Percentiles rank a stretch among this genome's conserved stretches.
phyloP scores from a whole-genome alignment of 1,284 basidiomycete species.

The Macrocybe sp. region DNA sequence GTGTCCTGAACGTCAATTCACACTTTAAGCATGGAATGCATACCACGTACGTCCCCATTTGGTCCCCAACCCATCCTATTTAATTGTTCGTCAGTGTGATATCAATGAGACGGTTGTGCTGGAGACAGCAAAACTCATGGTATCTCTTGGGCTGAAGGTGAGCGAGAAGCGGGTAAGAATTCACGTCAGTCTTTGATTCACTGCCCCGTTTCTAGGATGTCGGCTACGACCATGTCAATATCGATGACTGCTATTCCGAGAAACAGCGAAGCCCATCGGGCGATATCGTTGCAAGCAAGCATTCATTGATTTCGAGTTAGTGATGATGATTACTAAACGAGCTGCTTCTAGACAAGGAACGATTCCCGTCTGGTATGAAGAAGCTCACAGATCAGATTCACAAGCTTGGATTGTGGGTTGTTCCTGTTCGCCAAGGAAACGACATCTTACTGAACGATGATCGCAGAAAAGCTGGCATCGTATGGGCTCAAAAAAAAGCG shows the following conservation, averaged over 20 bases:
- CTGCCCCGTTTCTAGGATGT: constrained; percentile 28
- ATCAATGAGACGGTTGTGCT: constrained; percentile 40
- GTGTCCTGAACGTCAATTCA: constrained; percentile 1
- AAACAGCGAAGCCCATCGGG: constrained; percentile 38
- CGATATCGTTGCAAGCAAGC: constrained; percentile 35
- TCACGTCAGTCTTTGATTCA: not conserved
- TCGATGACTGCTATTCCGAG: constrained; percentile 53
- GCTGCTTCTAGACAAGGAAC: constrained; percentile 22
- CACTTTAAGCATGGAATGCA: constrained; percentile 50
- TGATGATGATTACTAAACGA: not conserved
- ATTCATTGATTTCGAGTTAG: not conserved
- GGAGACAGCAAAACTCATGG: constrained; percentile 33
- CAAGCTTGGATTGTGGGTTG: constrained; percentile 39
- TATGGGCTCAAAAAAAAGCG: constrained; percentile 1
- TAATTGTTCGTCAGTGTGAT: constrained; percentile 30
- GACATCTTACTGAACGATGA: not conserved
- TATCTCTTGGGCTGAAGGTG: constrained; percentile 37
- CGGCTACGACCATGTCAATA: constrained; percentile 46
- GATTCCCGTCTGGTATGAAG: constrained; percentile 41
- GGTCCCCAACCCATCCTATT: not conserved
- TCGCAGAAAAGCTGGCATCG: constrained; percentile 18
- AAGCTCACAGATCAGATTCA: constrained; percentile 41
- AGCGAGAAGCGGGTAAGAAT: not conserved
- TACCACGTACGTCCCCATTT: constrained; percentile 37
- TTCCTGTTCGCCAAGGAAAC: not conserved